Percentiles rank a stretch among this genome's conserved stretches.
Evolutionary conservation across 129 eudicot species (phyloP).

Genomic region (Logfia minima): DNA sequence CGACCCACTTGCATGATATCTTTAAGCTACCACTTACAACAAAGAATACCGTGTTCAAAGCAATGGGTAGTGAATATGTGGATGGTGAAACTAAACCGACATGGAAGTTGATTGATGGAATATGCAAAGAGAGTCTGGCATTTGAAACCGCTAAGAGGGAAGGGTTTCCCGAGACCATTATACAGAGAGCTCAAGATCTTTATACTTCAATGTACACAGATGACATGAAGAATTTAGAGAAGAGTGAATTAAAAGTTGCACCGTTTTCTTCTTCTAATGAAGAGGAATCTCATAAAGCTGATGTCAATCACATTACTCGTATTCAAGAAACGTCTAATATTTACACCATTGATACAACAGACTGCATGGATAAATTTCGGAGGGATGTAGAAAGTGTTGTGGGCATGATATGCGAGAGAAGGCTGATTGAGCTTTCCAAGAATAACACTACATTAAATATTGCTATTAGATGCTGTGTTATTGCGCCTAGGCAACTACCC

Average conservation of each 20-base stretch:
- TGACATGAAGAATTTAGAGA: constrained; percentile 22
- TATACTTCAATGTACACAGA: constrained; percentile 53
- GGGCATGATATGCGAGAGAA: constrained; percentile 42
- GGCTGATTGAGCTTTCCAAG: constrained; percentile 43
- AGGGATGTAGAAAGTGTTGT: constrained; percentile 59
- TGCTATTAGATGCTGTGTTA: constrained; percentile 40
- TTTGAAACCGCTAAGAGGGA: constrained; percentile 92
- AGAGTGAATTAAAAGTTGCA: neutral
- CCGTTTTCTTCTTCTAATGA: neutral
- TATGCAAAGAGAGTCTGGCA: constrained; percentile 94
- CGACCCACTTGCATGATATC: constrained; percentile 91
- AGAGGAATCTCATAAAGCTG: constrained; percentile 20
- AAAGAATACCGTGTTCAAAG: constrained; percentile 53
- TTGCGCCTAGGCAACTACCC: constrained; percentile 77
- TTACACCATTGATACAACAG: constrained; percentile 13
- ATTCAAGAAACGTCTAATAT: neutral
- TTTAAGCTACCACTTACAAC: constrained; percentile 70
- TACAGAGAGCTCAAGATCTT: constrained; percentile 76
- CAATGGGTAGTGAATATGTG: constrained; percentile 70
- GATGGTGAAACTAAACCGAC: constrained; percentile 76
- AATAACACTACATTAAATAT: constrained; percentile 28
- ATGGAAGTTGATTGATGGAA: constrained; percentile 87
- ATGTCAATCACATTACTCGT: constrained; percentile 22
- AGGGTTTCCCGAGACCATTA: constrained; percentile 64
- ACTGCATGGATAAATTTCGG: constrained; percentile 33